phyloP scores from a whole-genome alignment of 768 basidiomycete species.

The Suillus bovinus region DNA sequence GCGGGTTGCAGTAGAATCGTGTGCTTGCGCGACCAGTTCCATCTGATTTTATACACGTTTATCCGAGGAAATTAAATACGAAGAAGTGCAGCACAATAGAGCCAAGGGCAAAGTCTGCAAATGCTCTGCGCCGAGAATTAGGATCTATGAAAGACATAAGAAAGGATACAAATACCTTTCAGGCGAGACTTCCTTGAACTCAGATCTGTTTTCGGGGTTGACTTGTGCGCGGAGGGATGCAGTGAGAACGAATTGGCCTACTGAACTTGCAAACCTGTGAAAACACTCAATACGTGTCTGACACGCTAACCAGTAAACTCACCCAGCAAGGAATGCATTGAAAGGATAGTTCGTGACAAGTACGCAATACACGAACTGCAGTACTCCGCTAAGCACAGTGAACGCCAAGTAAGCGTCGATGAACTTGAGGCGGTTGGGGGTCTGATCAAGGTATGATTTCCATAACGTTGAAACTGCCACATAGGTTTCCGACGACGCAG shows the following conservation, averaged over 20 bases:
- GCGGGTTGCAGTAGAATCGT: neutral
- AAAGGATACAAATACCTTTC: constrained; percentile 65
- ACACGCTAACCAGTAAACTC: constrained; percentile 30
- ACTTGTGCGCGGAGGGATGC: constrained; percentile 92
- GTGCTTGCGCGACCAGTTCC: constrained; percentile 3
- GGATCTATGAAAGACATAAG: neutral
- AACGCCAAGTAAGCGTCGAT: constrained; percentile 93
- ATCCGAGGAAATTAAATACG: constrained; percentile 98
- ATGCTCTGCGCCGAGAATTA: constrained; percentile 61
- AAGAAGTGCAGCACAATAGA: constrained; percentile 97
- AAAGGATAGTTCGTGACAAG: constrained; percentile 93
- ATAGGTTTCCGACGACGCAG: constrained; percentile 21
- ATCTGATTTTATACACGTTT: constrained; percentile 18
- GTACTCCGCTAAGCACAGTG: constrained; percentile 85
- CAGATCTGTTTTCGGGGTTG: constrained; percentile 76
- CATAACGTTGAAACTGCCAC: constrained; percentile 57
- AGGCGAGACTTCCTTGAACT: constrained; percentile 91
- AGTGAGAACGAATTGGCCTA: constrained; percentile 95
- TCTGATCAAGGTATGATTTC: constrained; percentile 76
- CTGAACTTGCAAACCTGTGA: constrained; percentile 82
- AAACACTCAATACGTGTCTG: neutral
- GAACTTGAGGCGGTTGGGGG: constrained; percentile 85
- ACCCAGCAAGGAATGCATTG: constrained; percentile 98
- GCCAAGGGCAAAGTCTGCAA: constrained; percentile 95
- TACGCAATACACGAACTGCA: constrained; percentile 91